Conservation (phyloP, 495 filamentous ascomycete species). For the Hypoxylon fragiforme region DNA sequence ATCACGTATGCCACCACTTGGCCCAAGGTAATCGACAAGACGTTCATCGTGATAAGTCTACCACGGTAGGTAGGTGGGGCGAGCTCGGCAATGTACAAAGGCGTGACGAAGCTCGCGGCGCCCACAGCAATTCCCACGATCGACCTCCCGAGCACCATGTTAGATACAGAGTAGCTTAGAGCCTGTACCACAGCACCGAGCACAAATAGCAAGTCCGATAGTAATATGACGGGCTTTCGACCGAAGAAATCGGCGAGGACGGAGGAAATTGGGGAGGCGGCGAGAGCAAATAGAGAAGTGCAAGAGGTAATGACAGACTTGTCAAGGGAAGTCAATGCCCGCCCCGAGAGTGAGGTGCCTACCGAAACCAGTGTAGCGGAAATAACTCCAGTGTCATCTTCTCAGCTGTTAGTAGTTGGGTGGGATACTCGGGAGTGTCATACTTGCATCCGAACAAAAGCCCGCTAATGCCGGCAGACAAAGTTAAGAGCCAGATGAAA, state of each 20-base stretch:
- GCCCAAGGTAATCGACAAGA: constrained; percentile 80
- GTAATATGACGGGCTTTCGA: constrained; percentile 73
- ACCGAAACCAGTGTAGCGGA: constrained; percentile 85
- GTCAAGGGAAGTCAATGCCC: constrained; percentile 69
- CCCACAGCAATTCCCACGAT: constrained; percentile 84
- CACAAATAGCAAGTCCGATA: constrained; percentile 78
- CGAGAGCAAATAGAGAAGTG: constrained; percentile 77
- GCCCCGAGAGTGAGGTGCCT: constrained; percentile 69
- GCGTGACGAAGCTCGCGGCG: constrained; percentile 78
- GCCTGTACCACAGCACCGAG: constrained; percentile 76
- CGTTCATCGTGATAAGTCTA: constrained; percentile 73
- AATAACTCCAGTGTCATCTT: constrained; percentile 87
- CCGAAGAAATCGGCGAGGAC: constrained; percentile 74
- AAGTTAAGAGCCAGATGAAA: constrained; percentile 74
- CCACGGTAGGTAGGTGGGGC: constrained; percentile 76
- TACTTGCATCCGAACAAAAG: constrained; percentile 86
- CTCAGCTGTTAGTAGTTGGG: constrained; percentile 24
- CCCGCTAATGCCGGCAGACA: constrained; percentile 82
- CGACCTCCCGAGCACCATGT: constrained; percentile 78
- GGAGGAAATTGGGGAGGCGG: constrained; percentile 76
- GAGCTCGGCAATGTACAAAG: constrained; percentile 85
- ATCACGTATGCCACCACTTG: constrained; percentile 85
- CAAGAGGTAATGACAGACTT: constrained; percentile 83
- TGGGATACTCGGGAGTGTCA: constrained; percentile 1
- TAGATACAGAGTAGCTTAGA: constrained; percentile 58